phyloP scores from a whole-genome alignment of 2,329 filamentous ascomycete genomes.

The Cadophora sp. region DNA sequence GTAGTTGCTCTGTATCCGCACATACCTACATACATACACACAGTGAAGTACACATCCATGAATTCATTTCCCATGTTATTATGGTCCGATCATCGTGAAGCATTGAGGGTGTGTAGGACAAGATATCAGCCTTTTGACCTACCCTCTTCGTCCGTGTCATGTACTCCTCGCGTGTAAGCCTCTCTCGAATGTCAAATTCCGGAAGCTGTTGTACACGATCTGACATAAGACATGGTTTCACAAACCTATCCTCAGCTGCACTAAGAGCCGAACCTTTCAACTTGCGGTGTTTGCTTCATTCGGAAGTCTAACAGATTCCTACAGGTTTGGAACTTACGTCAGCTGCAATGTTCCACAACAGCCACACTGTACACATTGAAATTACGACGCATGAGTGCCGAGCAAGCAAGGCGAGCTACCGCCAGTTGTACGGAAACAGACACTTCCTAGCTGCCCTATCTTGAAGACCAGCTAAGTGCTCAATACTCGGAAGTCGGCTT shows the following conservation, averaged over 20 bases:
- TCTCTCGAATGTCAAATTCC: no score
- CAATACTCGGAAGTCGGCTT: neutral
- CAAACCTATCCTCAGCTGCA: neutral
- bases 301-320: no score
- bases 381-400: neutral
- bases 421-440: neutral
- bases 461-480: neutral
- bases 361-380: neutral
- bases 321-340: neutral
- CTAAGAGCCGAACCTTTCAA: neutral
- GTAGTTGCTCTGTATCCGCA: neutral
- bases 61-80: neutral
- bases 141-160: neutral
- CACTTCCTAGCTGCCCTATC: no score
- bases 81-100: neutral
- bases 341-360: neutral
- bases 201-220: neutral
- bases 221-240: neutral
- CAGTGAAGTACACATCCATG: neutral
- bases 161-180: neutral
- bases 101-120: neutral
- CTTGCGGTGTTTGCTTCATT: neutral
- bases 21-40: neutral
- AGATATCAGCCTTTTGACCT: neutral
- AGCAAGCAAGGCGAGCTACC: neutral